These are phyloP conservation scores for Boletus vinaceobasis DNA, from an alignment of 768 basidiomycete species.

Conservation along the genomic window DNA sequence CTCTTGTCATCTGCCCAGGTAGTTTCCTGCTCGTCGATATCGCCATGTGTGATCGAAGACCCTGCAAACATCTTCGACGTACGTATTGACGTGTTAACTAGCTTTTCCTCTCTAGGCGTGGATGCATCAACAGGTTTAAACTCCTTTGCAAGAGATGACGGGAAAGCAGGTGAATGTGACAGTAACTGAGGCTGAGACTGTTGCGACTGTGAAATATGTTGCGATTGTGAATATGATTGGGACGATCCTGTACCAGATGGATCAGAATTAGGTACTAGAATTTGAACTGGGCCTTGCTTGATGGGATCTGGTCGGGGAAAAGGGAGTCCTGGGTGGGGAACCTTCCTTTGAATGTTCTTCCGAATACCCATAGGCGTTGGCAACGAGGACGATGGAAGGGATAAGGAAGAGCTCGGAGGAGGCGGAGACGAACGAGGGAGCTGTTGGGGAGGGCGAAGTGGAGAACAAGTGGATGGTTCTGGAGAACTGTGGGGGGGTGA, in stretches of 20 bases:
- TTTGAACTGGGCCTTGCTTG: slow-evolving; percentile 35
- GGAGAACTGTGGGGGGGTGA: slow-evolving; percentile 10
- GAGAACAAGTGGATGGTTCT: neutral
- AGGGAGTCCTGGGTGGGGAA: slow-evolving; percentile 40
- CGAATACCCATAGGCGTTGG: slow-evolving; percentile 14
- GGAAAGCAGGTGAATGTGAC: slow-evolving; percentile 9
- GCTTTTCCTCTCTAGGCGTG: slow-evolving; percentile 11
- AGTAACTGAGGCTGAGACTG: slow-evolving; percentile 21
- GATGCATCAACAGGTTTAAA: slow-evolving; percentile 20
- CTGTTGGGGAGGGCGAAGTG: slow-evolving; percentile 1
- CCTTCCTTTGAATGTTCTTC: slow-evolving; percentile 39
- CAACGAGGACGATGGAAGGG: slow-evolving; percentile 6
- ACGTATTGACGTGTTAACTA: neutral
- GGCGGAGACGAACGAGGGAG: slow-evolving; percentile 11
- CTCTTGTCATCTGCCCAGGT: neutral
- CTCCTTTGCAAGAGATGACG: slow-evolving; percentile 20
- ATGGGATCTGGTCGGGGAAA: slow-evolving; percentile 31
- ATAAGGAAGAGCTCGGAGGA: slow-evolving; percentile 11
- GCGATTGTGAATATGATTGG: slow-evolving; percentile 29
- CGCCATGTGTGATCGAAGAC: neutral
- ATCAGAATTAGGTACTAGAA: slow-evolving; percentile 59
- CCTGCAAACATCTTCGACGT: slow-evolving; percentile 6
- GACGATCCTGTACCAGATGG: slow-evolving; percentile 41
- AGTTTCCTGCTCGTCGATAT: neutral
- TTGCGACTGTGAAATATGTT: slow-evolving; percentile 27